These are phyloP conservation scores for Grigorovia transvaalensis DNA, from an alignment of 805 yeast species.

Conservation along the genomic window DNA sequence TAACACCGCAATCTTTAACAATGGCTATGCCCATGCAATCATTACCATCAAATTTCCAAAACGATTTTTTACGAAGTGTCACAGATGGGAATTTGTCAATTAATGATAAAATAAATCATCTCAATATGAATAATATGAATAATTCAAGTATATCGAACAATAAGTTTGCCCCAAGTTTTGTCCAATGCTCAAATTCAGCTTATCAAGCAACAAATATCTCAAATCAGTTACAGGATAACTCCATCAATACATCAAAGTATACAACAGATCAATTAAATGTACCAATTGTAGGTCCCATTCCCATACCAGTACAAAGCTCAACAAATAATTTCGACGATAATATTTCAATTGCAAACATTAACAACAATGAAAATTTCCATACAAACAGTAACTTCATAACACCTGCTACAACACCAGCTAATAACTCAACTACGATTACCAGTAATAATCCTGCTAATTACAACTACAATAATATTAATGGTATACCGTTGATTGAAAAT, in stretches of 20 bases:
- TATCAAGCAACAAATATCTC: not conserved
- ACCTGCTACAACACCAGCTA: not conserved
- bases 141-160: not conserved
- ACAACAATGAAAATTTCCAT: not conserved
- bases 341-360: not conserved
- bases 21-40: conserved; percentile 3
- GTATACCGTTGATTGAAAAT: not conserved
- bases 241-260: not conserved
- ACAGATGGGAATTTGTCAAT: not conserved
- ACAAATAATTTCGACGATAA: not conserved
- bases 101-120: conserved; percentile 3
- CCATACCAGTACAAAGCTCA: not conserved
- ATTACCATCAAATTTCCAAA: not conserved
- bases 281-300: not conserved
- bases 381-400: not conserved
- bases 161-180: not conserved
- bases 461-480: not conserved
- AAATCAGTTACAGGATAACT: not conserved
- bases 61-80: not conserved
- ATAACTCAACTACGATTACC: not conserved
- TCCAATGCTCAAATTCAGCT: conserved; percentile 1
- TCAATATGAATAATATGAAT: not conserved
- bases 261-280: not conserved
- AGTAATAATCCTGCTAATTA: not conserved
- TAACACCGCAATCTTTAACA: conserved; percentile 5